Evolutionary conservation across 1,139 yeast species (phyloP).

Genomic region (Kurtzmaniella natalensis): DNA sequence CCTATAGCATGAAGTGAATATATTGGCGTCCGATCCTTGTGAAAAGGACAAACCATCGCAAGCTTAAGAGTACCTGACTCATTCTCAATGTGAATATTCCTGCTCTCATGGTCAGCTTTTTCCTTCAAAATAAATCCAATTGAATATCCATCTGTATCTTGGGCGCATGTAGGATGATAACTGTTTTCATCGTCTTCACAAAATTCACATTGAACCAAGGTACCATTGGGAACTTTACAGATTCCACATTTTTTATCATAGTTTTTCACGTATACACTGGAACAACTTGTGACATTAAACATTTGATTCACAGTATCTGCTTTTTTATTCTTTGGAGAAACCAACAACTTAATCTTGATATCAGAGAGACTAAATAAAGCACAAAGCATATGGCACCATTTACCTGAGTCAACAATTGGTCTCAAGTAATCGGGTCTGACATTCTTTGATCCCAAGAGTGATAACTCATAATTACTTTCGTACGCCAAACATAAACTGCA

Average conservation of each 20-base stretch:
- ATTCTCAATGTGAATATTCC: conserved; percentile 23
- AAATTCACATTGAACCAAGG: conserved; percentile 26
- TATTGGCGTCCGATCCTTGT: conserved; percentile 16
- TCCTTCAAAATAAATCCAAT: conserved; percentile 42
- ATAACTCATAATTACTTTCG: conserved; percentile 43
- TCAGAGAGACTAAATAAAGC: conserved; percentile 46
- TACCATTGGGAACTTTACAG: conserved; percentile 27
- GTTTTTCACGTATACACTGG: conserved; percentile 24
- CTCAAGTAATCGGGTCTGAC: conserved; percentile 65
- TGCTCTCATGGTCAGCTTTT: conserved; percentile 14
- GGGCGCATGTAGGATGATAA: conserved; percentile 70
- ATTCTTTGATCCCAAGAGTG: conserved; percentile 35
- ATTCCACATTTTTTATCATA: conserved; percentile 22
- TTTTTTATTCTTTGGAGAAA: conserved; percentile 8
- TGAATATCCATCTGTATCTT: conserved; percentile 37
- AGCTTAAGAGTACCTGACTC: conserved; percentile 41
- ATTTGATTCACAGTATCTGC: conserved; percentile 9
- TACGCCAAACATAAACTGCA: conserved; percentile 66
- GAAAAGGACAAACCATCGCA: conserved; percentile 39
- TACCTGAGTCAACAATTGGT: conserved; percentile 56
- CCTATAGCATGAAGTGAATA: conserved; percentile 19
- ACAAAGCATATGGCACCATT: conserved; percentile 83
- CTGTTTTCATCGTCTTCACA: conserved; percentile 14
- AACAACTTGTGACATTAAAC: conserved; percentile 24
- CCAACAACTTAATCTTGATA: conserved; percentile 17